phyloP scores from a whole-genome alignment of 305 asterid genomes.

The Fraxinus albicans region DNA sequence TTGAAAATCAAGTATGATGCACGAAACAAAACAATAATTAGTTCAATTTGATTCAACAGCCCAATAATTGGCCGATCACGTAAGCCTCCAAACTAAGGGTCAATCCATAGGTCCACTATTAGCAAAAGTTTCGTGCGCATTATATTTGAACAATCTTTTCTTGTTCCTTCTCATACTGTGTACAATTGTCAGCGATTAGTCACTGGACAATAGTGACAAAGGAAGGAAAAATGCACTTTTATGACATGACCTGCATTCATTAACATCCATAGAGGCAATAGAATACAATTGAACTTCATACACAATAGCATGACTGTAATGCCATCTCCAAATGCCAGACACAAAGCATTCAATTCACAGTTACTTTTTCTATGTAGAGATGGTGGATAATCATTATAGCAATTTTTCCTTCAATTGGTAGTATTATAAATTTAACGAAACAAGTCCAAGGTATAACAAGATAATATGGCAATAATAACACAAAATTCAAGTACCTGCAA shows the following conservation, averaged over 20 bases:
- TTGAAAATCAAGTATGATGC: neutral
- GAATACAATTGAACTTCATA: neutral
- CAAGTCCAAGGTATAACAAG: neutral
- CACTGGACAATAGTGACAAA: neutral
- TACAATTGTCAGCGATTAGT: neutral
- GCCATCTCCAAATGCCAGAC: neutral
- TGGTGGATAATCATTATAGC: neutral
- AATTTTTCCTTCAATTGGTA: neutral
- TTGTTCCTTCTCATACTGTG: neutral
- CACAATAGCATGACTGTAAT: neutral
- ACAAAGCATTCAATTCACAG: neutral
- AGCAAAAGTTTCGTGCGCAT: neutral
- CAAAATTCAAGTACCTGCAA: slow-evolving; percentile 40
- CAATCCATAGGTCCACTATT: neutral
- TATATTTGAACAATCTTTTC: neutral
- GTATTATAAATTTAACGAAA: slow-evolving; percentile 13
- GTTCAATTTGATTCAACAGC: neutral
- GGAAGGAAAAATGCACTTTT: neutral
- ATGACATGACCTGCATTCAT: neutral
- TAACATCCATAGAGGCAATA: neutral
- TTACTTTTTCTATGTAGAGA: neutral
- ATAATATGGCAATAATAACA: neutral
- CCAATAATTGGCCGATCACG: neutral
- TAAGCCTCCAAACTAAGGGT: neutral
- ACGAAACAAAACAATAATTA: neutral